Conservation (phyloP, 768 basidiomycete genomes). For the Russula abietina region DNA sequence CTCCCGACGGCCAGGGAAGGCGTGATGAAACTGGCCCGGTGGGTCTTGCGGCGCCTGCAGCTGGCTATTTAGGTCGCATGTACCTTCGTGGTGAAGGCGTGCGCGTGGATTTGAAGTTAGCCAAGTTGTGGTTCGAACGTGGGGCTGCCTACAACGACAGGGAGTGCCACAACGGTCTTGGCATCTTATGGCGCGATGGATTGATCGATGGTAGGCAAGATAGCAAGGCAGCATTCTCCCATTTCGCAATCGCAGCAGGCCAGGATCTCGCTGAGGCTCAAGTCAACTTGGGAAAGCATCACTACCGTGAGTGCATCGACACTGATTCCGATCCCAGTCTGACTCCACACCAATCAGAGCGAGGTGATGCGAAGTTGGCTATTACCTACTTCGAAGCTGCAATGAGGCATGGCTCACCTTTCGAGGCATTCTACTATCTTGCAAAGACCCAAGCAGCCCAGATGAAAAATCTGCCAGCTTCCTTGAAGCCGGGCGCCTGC, state of each 20-base stretch:
- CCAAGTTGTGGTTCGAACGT: constrained; percentile 93
- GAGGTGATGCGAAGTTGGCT: constrained; percentile 61
- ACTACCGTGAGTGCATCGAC: constrained; percentile 45
- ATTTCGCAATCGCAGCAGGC: constrained; percentile 75
- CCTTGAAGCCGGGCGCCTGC: constrained; percentile 66
- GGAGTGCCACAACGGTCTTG: constrained; percentile 85
- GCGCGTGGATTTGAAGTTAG: constrained; percentile 63
- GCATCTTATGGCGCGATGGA: constrained; percentile 90
- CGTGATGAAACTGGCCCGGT: constrained; percentile 31
- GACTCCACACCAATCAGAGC: constrained; percentile 39
- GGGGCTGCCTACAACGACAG: constrained; percentile 75
- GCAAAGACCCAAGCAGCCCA: constrained; percentile 70
- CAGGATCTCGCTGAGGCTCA: constrained; percentile 91
- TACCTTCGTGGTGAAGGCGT: constrained; percentile 90
- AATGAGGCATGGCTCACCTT: constrained; percentile 79
- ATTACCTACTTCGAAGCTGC: constrained; percentile 78
- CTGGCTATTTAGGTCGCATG: constrained; percentile 91
- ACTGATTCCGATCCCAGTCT: constrained; percentile 8
- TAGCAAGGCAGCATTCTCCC: constrained; percentile 49
- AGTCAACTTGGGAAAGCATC: constrained; percentile 80
- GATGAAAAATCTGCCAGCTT: constrained; percentile 43
- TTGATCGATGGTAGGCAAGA: constrained; percentile 63
- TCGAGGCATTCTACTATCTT: constrained; percentile 93
- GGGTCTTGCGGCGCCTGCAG: constrained; percentile 68
- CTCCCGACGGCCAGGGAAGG: constrained; percentile 44